phyloP scores from a whole-genome alignment of 495 filamentous ascomycete species.

The Aspergillus leporis region DNA sequence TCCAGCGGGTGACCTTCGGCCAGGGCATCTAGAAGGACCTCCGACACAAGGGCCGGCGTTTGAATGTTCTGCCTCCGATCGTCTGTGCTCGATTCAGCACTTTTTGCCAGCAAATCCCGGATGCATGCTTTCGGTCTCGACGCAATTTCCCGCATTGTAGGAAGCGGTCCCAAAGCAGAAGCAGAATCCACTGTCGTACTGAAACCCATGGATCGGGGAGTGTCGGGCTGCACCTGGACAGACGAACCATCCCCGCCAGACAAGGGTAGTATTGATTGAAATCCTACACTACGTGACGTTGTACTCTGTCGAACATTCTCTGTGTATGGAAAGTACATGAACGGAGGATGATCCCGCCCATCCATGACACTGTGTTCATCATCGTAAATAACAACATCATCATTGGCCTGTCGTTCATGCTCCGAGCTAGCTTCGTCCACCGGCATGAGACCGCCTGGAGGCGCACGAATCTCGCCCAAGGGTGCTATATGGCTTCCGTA shows the following conservation, averaged over 20 bases:
- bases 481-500: conserved; percentile 65
- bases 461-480: conserved; percentile 54
- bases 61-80: conserved; percentile 22
- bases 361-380: conserved; percentile 34
- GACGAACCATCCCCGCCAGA: conserved; percentile 16
- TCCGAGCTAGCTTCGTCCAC: conserved; percentile 45
- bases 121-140: conserved; percentile 32
- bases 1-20: conserved; percentile 20
- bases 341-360: conserved; percentile 29
- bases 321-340: conserved; percentile 37
- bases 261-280: conserved; percentile 16
- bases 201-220: conserved; percentile 15
- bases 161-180: conserved; percentile 7
- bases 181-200: conserved; percentile 7
- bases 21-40: conserved; percentile 42
- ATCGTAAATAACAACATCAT: conserved; percentile 39
- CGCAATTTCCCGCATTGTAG: conserved; percentile 33
- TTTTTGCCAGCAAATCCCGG: conserved; percentile 31
- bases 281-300: conserved; percentile 13
- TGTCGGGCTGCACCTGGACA: conserved; percentile 14
- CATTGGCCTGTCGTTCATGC: conserved; percentile 33
- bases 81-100: conserved; percentile 8
- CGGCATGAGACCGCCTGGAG: conserved; percentile 35
- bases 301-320: conserved; percentile 29
- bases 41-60: conserved; percentile 43